Base-by-base conservation (phyloP, 169 alveolate species). In the Eimeria falciformis region DNA sequence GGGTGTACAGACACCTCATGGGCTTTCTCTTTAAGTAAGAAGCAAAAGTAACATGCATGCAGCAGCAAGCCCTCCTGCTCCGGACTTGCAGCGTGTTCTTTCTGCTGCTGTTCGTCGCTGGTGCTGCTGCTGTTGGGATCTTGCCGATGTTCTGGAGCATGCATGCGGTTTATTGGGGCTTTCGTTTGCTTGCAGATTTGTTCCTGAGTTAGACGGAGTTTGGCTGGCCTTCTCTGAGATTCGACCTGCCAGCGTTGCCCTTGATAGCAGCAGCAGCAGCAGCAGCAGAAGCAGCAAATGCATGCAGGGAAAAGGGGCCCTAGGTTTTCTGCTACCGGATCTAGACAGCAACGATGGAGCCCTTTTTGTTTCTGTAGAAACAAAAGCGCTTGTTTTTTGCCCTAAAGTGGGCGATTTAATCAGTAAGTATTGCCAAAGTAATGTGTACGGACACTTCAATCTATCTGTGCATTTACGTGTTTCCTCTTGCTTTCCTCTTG, bases 1-100 rank as follows among this genome's bases (percentile, higher is more conserved):
- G 56, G 58, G 83, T 71, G 83, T 71, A 71, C 83, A 71, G 83
- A 71, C 83, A 71, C 83, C 56, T 71, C 37, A 29, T 71, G 83
- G 83, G 83, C 27, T 71, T 71, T 37, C 83, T 71, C 18, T 71
- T 71, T 56, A 71, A 71, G 83, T 71, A 25, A 5, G 83, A 29
- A 66, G 1, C 23, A 21, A 25, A 5, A 27, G 45, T 7, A 11
- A 40, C 78, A 6, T 9, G 17, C 62, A 50, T 12, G n/a, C n/a
- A 12, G 62, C 1, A 50, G 4, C 62, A 50, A 12, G 62, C 62
- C 18, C 18, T 23, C 47, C 78, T 66, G 78, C 40, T 66, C 46
- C n/a, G n/a, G n/a, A n/a, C n/a, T n/a, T n/a, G n/a, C n/a, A n/a
- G n/a, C n/a, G 9, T 66, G 78, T 25, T 25, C 7, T 0, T 25